Conservation (phyloP, 1,139 yeast species). For the Geotrichum histeridarum region DNA sequence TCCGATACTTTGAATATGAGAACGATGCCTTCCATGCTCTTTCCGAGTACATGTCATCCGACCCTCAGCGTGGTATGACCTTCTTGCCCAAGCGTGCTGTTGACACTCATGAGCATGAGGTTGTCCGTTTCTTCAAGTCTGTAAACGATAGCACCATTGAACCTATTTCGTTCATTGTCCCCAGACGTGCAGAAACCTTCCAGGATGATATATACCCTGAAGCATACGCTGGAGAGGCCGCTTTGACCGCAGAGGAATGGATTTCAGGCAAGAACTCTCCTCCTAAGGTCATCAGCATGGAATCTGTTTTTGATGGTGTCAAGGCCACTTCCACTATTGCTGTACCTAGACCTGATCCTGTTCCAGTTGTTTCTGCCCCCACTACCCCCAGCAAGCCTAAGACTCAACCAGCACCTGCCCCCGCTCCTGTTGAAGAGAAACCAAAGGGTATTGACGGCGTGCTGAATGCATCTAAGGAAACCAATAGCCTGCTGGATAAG, state of each 20-base stretch:
- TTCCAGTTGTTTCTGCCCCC: conserved; percentile 17
- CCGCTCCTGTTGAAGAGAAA: conserved; percentile 25
- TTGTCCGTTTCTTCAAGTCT: conserved; percentile 73
- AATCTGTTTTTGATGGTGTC: conserved; percentile 71
- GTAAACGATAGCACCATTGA: conserved; percentile 78
- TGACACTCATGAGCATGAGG: conserved; percentile 76
- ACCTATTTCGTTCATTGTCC: conserved; percentile 87
- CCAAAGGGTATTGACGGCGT: conserved; percentile 44
- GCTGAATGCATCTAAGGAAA: conserved; percentile 45
- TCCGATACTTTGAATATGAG: conserved; percentile 77
- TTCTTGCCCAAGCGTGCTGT: conserved; percentile 79
- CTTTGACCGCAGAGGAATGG: conserved; percentile 76
- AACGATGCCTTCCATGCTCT: conserved; percentile 75
- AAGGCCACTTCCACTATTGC: conserved; percentile 34
- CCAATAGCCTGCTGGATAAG: conserved; percentile 48
- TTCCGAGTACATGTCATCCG: conserved; percentile 80
- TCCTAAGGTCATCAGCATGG: conserved; percentile 77
- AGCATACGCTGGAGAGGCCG: conserved; percentile 75
- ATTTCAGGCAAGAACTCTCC: conserved; percentile 66
- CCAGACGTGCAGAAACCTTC: conserved; percentile 88
- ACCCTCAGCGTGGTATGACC: conserved; percentile 95
- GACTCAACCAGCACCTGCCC: conserved; percentile 33
- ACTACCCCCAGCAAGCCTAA: conserved; percentile 40
- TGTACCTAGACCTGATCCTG: conserved; percentile 32
- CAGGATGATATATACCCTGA: conserved; percentile 91